A percentile compares a stretch with the other conserved stretches of the same genome.
Conservation (phyloP, 2,329 filamentous ascomycete genomes). For the Colletotrichum tamarilloi region DNA sequence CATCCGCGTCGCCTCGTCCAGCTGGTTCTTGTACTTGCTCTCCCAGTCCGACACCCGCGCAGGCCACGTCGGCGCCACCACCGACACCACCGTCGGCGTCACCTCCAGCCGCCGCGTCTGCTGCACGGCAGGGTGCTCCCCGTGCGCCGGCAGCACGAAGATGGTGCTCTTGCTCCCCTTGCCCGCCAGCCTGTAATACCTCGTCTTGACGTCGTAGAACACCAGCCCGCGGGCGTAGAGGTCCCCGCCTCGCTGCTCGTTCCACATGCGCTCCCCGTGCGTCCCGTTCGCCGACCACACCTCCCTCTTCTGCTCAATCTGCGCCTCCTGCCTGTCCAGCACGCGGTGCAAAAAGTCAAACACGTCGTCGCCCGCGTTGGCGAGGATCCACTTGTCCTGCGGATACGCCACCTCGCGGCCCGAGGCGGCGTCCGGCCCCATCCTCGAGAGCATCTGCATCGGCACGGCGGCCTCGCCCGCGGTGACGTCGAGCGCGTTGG, state of each 20-base stretch:
- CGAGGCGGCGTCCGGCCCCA: conserved; percentile 63
- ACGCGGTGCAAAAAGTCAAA: conserved; percentile 57
- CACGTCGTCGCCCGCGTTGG: conserved; percentile 65
- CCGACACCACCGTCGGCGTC: conserved; percentile 51
- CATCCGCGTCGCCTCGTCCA: conserved; percentile 38
- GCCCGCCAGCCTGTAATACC: conserved; percentile 63
- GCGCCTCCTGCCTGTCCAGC: conserved; percentile 58
- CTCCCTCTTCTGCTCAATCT: conserved; percentile 47
- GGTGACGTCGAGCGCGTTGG: conserved; percentile 61
- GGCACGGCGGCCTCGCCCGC: conserved; percentile 62
- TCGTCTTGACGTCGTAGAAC: conserved; percentile 59
- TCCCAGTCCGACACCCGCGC: conserved; percentile 47
- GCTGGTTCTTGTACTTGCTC: conserved; percentile 37
- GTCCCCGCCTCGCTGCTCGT: conserved; percentile 41
- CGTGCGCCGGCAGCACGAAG: conserved; percentile 64
- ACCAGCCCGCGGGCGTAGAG: conserved; percentile 57
- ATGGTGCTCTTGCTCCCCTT: conserved; percentile 55
- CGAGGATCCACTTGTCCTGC: conserved; percentile 67
- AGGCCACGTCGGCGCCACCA: conserved; percentile 41
- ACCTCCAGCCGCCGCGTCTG: conserved; percentile 57
- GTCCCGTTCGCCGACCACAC: conserved; percentile 51
- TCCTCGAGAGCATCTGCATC: conserved; percentile 60
- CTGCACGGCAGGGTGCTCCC: conserved; percentile 56
- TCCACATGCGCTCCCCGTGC: conserved; percentile 52
- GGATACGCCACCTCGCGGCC: conserved; percentile 64